Base-by-base conservation (phyloP, 257 asterid species). In the Solanum sparsipilum region DNA sequence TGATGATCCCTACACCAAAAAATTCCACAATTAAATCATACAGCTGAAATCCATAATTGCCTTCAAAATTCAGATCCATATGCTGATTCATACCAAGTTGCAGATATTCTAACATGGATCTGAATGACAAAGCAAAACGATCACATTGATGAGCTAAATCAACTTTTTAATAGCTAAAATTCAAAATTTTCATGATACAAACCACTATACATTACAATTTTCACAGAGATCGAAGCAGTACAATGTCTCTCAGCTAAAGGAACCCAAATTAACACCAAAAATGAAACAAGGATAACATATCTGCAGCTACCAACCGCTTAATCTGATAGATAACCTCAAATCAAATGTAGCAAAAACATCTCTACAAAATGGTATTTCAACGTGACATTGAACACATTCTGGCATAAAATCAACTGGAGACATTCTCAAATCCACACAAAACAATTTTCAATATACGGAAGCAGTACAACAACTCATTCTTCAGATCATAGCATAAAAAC, bases 1-100 rank as follows among this genome's bases (percentile, higher is more conserved):
- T 88, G 84, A 89, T 46, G 87, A 88, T 84, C 89, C 92, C 96
- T 44, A 86, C 39, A 89, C 79, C 68, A n/a, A 7, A 36, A 75
- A 15, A 67, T 48, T 9, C 79, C 36, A 36, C 39, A 15, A 48
- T 31, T 46, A 67, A 60, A 39, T 18, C 84, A 36, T 29, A 65
- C 56, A 39, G 41, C 21, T 23, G 25, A 78, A 25, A 75, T 7
- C 48, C 38, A 21, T 21, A 7, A 31, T 86, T 23, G 27, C 38
- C n/a, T 74, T 79, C 39, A 83, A 44, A 71, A 48, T 35, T 44
- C 34, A 74, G 65, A 46, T 44, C 34, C 48, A 71, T 79, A 44
- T 27, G 72, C 48, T 44, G 68, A 31, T 86, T 72, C 56, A 32
- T 72, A 78, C 44, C 35, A 86, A 73, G 34, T 73, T 44, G 1